Evolutionary conservation across 257 asterid genomes (phyloP), one percentile per base, ranked within the genome.

Genomic region (Marsdenia floribunda): DNA sequence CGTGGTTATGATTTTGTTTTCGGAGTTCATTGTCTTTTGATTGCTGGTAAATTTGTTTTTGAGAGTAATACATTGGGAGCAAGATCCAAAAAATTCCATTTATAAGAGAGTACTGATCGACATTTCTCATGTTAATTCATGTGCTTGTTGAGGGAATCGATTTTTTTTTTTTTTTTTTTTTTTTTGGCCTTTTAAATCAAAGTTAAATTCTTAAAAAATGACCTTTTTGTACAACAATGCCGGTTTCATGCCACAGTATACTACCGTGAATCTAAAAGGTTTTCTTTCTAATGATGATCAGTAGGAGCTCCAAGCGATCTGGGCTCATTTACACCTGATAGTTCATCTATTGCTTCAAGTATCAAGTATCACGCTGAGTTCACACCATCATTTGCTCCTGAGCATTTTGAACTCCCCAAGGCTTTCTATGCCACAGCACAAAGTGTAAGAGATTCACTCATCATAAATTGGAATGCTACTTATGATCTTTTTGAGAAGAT

Each of bases 401-500:
- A 84, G 76, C 75, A 71, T 73, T 88, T 88, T 72, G 97, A 87
- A 73, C 90, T 80, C 77, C 81, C 90, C 12, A 88, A 89, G 85
- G 96, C 92, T 52, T 91, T 82, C 82, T 86, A 82, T 78, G 96
- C 97, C 65, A 87, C 97, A 0, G 97, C 97, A 44, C 96, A 88
- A 71, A 89, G 96, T 74, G 91, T 91, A 46, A 90, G 91, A n/a
- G 97, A 91, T 85, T 68, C 87, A 12, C 88, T 91, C 72, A 88
- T 89, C 67, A 73, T 63, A 38, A 89, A 89, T 79, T 91, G 97
- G 97, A 91, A 91, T 26, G 86, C 90, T 19, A 89, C 96, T 0
- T 83, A 89, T 73, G 88, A 88, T 46, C 73, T 77, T 38, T 78
- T 87, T 58, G 96, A 89, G 71, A 86, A 82, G 78, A 83, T 82